phyloP scores from a whole-genome alignment of 768 basidiomycete species.

The Sporobolomyces phaffii region DNA sequence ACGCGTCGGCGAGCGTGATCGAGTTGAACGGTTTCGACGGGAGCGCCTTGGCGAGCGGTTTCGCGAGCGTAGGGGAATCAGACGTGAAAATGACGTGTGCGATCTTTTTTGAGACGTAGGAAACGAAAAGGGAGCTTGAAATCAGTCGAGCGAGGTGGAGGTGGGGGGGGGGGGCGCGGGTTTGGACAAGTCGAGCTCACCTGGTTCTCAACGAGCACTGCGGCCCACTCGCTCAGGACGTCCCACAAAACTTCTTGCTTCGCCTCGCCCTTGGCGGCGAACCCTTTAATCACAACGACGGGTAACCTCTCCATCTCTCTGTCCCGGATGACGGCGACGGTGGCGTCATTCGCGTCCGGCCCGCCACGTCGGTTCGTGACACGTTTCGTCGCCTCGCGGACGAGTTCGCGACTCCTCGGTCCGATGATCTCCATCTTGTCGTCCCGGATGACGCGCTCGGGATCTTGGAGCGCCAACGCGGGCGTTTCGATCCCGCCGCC shows the following conservation, averaged over 20 bases:
- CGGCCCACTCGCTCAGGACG: conserved; percentile 78
- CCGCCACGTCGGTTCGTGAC: conserved; percentile 1
- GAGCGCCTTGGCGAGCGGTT: conserved; percentile 75
- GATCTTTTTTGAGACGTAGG: conserved; percentile 51
- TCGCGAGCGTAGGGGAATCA: conserved; percentile 81
- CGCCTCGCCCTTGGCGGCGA: conserved; percentile 55
- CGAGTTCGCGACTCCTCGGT: background rate
- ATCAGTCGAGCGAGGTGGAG: too few relatives aligned
- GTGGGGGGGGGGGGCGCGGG: too few relatives aligned
- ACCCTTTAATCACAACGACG: conserved; percentile 63
- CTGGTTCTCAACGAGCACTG: conserved; percentile 70
- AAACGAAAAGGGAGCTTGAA: background rate
- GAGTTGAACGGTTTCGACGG: conserved; percentile 74
- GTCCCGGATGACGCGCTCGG: background rate
- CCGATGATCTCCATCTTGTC: conserved; percentile 29
- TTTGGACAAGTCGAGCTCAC: conserved; percentile 46
- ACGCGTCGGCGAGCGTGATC: conserved; percentile 79
- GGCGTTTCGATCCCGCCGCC: conserved; percentile 70
- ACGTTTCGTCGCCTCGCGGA: conserved; percentile 31
- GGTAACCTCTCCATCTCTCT: conserved; percentile 61
- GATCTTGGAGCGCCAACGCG: conserved; percentile 6
- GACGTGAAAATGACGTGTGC: conserved; percentile 88
- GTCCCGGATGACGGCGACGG: conserved; percentile 30
- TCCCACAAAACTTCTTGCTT: conserved; percentile 52
- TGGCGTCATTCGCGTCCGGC: background rate